phyloP scores from a whole-genome alignment of 169 alveolate species.

The Cyclospora cayetanensis region DNA sequence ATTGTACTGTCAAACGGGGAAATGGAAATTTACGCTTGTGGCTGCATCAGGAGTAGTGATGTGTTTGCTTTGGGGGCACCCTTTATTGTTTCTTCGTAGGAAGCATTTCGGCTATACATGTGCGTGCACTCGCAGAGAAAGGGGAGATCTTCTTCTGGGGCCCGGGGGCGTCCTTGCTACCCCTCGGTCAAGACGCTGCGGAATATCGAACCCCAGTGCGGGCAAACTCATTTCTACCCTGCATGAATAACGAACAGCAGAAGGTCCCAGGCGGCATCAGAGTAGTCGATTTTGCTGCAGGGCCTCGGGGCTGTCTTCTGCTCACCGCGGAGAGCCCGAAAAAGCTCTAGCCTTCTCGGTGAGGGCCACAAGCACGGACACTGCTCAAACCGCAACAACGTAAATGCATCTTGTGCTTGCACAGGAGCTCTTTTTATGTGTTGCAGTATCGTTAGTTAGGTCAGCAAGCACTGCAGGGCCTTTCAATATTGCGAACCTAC shows the following conservation, averaged over 20 bases:
- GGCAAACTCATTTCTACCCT: background rate
- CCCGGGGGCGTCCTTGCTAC: constrained; percentile 30
- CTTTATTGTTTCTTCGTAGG: too few species aligned
- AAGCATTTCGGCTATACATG: too few species aligned
- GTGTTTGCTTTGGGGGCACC: too few species aligned
- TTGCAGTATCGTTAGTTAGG: too few species aligned
- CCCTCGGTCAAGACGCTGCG: constrained; percentile 1
- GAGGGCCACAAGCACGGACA: background rate
- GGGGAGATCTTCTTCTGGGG: constrained; percentile 47
- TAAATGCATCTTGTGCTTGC: too few species aligned
- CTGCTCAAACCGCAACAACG: too few species aligned
- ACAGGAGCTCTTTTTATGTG: too few species aligned
- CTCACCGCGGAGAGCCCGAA: background rate
- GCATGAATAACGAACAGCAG: background rate
- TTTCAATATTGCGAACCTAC: too few species aligned
- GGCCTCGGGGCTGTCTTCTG: constrained; percentile 48
- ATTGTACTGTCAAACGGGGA: too few species aligned
- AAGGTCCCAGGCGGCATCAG: background rate
- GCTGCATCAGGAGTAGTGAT: too few species aligned
- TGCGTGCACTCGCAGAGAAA: constrained; percentile 10
- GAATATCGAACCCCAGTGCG: background rate
- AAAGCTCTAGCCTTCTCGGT: background rate
- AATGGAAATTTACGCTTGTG: too few species aligned
- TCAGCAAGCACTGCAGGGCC: too few species aligned
- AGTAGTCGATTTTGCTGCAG: constrained; percentile 27